Evolutionary conservation across 2,329 filamentous ascomycete species (phyloP).

Genomic region (Pestalotiopsis sp.): DNA sequence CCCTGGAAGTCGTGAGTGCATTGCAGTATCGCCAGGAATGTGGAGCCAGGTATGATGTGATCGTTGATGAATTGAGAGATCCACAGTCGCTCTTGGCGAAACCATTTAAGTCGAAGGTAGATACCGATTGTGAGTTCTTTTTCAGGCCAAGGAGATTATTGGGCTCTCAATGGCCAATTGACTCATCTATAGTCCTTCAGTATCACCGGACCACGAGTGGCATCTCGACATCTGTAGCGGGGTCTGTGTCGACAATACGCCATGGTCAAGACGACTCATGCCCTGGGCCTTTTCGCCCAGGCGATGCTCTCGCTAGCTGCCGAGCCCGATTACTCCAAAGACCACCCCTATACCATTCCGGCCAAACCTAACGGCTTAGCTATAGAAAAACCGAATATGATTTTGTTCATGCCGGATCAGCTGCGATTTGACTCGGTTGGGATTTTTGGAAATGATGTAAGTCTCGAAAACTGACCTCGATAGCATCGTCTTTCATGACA

Average conservation of each 20-base stretch:
- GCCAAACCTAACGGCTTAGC: background rate
- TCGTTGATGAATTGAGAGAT: no score
- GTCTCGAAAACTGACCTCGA: background rate
- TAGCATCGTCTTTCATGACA: background rate
- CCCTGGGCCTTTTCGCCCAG: background rate
- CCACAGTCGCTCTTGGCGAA: no score
- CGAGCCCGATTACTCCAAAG: background rate
- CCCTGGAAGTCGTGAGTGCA: no score
- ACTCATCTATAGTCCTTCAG: no score
- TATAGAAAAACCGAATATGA: slow-evolving; percentile 31
- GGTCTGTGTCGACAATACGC: background rate
- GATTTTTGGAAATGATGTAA: background rate
- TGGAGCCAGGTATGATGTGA: no score
- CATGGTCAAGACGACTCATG: background rate
- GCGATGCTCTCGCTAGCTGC: background rate
- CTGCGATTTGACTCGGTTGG: slow-evolving; percentile 46
- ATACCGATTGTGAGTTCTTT: no score
- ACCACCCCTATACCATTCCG: background rate
- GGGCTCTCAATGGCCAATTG: no score
- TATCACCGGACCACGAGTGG: background rate
- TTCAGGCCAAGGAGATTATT: no score
- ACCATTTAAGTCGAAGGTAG: no score
- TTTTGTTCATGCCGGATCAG: slow-evolving; percentile 52
- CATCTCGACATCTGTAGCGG: background rate
- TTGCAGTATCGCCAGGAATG: no score